Base-by-base conservation (phyloP, 2,329 filamentous ascomycete genomes). In the Cladophialophora immunda region DNA sequence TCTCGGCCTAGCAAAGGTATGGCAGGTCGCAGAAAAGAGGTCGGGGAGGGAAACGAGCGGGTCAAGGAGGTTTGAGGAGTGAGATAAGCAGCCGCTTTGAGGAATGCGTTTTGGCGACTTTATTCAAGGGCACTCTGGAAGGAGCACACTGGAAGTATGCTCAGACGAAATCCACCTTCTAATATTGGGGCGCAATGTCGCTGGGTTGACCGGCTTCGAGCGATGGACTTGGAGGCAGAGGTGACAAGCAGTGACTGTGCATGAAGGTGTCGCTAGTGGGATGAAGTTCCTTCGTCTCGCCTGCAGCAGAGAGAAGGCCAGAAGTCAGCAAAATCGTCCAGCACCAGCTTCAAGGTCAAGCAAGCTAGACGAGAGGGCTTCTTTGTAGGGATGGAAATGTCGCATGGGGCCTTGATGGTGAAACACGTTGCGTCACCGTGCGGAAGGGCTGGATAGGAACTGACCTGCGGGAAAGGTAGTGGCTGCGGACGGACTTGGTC, bases 1-100 rank as follows among this genome's bases (percentile, higher is more conserved):
- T 69, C 72, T 70, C 36, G 50, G 47, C 59, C 58, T 50, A 62
- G 53, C 29, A 41, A 47, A 34, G 29, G 34, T 65, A 41, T 41
- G 32, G 29, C 53, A 22, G 53, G 58, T 27, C 61, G 62, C n/a
- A 54, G 64, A 50, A 4, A 63, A 60, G 47, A 53, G 60, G 41
- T 66, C n/a, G 38, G 38, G 29, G 59, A 55, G 29, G 53, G 58
- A 55, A 41, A 58, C 54, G 53, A 19, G 55, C 50, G 54, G 61
- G 68, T 76, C 76, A 78, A 55, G 76, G 76, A 67, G 76, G 76
- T 72, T 76, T 75, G 65, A 77, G 73, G 64, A 76, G 71, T 61
- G 73, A 73, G 68, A 74, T 75, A 63, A 76, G 74, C 66, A 77
- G 72, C 65, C 64, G 74, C 71, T 72, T 72, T 72, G 72, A 73